Evolutionary conservation across 148 eudicot genomes (phyloP), one percentile per base, ranked within the genome.

Genomic region (Euryodendron excelsum): DNA sequence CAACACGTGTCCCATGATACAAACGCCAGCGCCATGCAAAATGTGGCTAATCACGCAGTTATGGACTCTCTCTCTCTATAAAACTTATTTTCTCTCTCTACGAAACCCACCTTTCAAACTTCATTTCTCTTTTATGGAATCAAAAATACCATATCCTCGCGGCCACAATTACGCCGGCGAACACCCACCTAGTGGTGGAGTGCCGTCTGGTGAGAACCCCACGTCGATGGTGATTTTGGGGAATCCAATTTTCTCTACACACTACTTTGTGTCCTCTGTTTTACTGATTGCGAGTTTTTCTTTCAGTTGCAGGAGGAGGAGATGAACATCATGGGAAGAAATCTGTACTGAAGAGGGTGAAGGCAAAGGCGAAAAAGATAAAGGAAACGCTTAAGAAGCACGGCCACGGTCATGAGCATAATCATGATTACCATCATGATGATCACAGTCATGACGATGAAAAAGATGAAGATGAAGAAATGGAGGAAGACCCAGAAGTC

Each of bases 301-400:
- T 75, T 71, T 74, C 58, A 68, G 18, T 30, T 61, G 33, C 71
- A 39, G 85, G 68, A 75, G 78, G 80, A 44, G 88, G 78, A 78
- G 84, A 86, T 39, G 82, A 82, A 12, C 86, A 72, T 21, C 80
- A 69, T 21, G 91, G 85, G 75, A 91, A 90, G 83, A 84, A 85
- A 72, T 94, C 94, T 0, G 88, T 94, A 80, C 23, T 92, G 69
- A 87, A 87, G 88, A 94, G 85, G 78, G 93, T 92, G 4, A 94
- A 94, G 82, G 98, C 84, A 0, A 92, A 90, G 86, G 98, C 98
- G 0, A 92, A 80, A 83, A 94, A 90, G 82, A 84, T 94, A 3
- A 90, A 89, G 87, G 83, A 92, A 17, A 72, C 88, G 41, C 69
- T 92, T 10, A 88, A 33, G 10, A 86, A 83, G 62, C 88, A 90